Evolutionary conservation across 768 basidiomycete genomes (phyloP), one percentile per base, ranked within the genome.

Genomic region (Lepiota brunneoincarnata): DNA sequence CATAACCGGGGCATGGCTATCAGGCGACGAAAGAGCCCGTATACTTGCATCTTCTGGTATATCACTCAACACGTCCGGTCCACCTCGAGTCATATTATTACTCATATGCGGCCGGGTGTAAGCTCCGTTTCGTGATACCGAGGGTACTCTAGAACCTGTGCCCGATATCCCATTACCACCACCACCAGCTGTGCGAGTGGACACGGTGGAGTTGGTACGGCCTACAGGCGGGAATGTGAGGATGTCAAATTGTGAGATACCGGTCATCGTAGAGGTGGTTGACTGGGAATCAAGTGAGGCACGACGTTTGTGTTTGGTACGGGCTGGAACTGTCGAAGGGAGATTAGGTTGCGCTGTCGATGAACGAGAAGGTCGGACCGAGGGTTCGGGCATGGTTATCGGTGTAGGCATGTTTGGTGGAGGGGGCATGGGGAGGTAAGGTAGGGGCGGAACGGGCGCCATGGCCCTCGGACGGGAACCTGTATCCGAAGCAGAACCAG

Each of bases 31-130:
- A 5, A 34, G 2, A 20, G 17, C n/a, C 14, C 53, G 20, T 7
- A 41, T 6, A 21, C 53, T 54, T 6, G 37, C 45, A 38, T 54
- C 53, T 18, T 54, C 53, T 1, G 53, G 53, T 40, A 54, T 54
- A 47, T 47, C 53, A 42, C 53, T 47, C 39, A 54, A 35, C 28
- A 15, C 26, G 11, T 47, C 53, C 9, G 15, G 28, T 7, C 9
- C 40, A 31, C n/a, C 14, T 18, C n/a, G n/a, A n/a, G n/a, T n/a
- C n/a, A n/a, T 18, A 15, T 40, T 34, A 4, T 15, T 23, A 31
- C 39, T 40, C 24, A 50, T n/a, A 24, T 43, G 15, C 11, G 39
- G 50, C 7, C 45, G 45, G 21, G 52, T 39, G 20, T 46, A 39
- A 9, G 21, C 31, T n/a, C 44, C 44, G 15, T n/a, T 47, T 39